Percentiles rank a stretch among this genome's conserved stretches.
These are phyloP conservation scores for Phytophthora hybrid DNA, from an alignment of 352 stramenopile species.

Conservation along the genomic window DNA sequence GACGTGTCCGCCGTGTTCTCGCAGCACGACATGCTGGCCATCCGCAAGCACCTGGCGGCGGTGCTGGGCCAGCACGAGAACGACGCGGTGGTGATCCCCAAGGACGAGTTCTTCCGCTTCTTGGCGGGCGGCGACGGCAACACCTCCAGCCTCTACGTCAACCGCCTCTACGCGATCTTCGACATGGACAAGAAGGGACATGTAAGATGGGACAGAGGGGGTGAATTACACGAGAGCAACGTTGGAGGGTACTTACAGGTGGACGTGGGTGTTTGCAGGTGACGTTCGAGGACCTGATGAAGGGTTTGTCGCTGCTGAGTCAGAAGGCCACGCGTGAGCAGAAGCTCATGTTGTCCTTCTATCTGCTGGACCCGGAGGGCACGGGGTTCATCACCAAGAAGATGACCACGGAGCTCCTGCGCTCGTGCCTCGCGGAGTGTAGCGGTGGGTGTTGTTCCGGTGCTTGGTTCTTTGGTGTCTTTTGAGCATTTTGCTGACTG, in stretches of 20 bases:
- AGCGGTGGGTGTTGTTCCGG: slow-evolving; percentile 55
- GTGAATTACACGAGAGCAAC: neutral
- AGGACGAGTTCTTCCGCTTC: slow-evolving; percentile 90
- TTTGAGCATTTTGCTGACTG: slow-evolving; percentile 4
- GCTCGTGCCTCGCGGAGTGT: slow-evolving; percentile 87
- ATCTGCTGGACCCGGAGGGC: slow-evolving; percentile 79
- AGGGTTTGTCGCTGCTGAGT: slow-evolving; percentile 81
- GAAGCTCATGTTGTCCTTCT: slow-evolving; percentile 89
- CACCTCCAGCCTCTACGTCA: slow-evolving; percentile 83
- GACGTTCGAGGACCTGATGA: slow-evolving; percentile 86
- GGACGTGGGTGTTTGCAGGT: slow-evolving; percentile 48
- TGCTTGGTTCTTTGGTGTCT: neutral
- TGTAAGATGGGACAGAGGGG: slow-evolving; percentile 26
- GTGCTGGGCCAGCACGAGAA: slow-evolving; percentile 75
- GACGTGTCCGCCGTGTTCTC: slow-evolving; percentile 83
- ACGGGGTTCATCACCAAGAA: slow-evolving; percentile 87
- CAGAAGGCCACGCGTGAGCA: slow-evolving; percentile 88
- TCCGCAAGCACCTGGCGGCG: slow-evolving; percentile 76
- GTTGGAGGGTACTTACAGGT: neutral
- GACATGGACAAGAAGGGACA: slow-evolving; percentile 81
- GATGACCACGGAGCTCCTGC: slow-evolving; percentile 83
- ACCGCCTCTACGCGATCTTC: slow-evolving; percentile 89
- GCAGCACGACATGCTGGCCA: slow-evolving; percentile 78
- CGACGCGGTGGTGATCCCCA: slow-evolving; percentile 80
- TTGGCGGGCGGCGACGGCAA: slow-evolving; percentile 70